Base-by-base conservation (phyloP, 495 filamentous ascomycete species). In the Penicillium odoratum region DNA sequence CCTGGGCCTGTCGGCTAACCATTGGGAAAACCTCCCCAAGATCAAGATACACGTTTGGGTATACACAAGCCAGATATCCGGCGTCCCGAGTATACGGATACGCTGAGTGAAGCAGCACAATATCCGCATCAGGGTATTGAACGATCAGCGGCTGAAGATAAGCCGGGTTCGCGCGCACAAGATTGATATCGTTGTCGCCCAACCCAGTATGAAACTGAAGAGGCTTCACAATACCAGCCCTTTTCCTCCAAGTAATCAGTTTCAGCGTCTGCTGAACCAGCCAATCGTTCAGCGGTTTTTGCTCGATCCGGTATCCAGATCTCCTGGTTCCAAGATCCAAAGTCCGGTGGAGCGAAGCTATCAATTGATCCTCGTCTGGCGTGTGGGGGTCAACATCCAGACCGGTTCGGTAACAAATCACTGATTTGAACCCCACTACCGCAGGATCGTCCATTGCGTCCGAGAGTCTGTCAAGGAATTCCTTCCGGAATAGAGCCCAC, bases 161-260 rank as follows among this genome's bases (percentile, higher is more conserved):
- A 38, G 90, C 85, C 7, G 92, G 92, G 53, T 91, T 93, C 0
- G 90, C 82, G 49, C 78, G 80, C 0, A 82, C 64, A 7, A 96
- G 76, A 46, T 76, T 82, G 51, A 96, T 87, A 70, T 95, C 91
- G 59, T 88, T 90, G 62, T 96, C 91, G 0, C 92, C 92, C 1
- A 96, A 78, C 0, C 92, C 92, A 0, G 90, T 93, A 63, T 96
- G 91, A 56, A 97, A 89, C 63, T 96, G 92, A 30, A 97, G 67
- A 1, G 92, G 90, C 63, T 94, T 94, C 56, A 75, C 81, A 18
- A 66, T 54, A 60, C 54, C 48, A 5, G 58, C 56, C 25, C 42
- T 60, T 43, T 67, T 67, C 18, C 56, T 56, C 21, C 60, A 67
- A 0, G 61, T 48, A 31, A 67, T 69, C 4, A 46, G 38, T 45